Base-by-base conservation (phyloP, 495 filamentous ascomycete species). In the Neurospora sp. region DNA sequence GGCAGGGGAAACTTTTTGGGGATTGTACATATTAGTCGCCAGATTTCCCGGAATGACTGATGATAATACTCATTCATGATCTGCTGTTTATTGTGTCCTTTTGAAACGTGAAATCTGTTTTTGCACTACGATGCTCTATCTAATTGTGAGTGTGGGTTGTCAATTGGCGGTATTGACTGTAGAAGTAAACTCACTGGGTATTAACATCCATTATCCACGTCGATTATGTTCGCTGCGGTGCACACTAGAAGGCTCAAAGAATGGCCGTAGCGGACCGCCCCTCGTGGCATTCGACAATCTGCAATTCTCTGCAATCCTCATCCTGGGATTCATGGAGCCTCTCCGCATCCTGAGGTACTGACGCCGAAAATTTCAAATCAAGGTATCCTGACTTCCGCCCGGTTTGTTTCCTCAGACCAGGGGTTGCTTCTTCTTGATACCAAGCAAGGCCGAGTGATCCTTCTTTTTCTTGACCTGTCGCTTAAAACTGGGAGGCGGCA, bases 381-480 rank as follows among this genome's bases (percentile, higher is more conserved):
- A 18, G 12, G 14, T 35, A 66, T 66, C 53, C 14, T 35, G 6
- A 66, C 7, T 37, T 37, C 53, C 6, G 53, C 14, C 53, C 53
- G 14, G 53, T 9, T 66, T 35, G 40, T 41, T 39, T 38, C 27
- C 37, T 84, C 75, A 87, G 20, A 85, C 82, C 16, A 86, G 71
- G 5, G 82, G 80, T 22, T 88, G 83, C 84, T 96, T 97, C 87
- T 94, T 97, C 86, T 97, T 98, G 78, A 97, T 98, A 1, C 94
- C 94, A 74, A 97, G 78, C 38, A 89, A 81, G 40, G 90, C 90
- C 11, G 85, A 80, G 70, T 90, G 84, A 71, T 92, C 89, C 85
- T 94, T 95, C 82, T 95, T 97, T 80, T 92, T 90, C 85, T 94
- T 96, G 74, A 92, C 88, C 37, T 89, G 88, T 72, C 91, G 84